Base-by-base conservation (phyloP, 1,139 yeast genomes). In the Saccharomyces pastorianus region DNA sequence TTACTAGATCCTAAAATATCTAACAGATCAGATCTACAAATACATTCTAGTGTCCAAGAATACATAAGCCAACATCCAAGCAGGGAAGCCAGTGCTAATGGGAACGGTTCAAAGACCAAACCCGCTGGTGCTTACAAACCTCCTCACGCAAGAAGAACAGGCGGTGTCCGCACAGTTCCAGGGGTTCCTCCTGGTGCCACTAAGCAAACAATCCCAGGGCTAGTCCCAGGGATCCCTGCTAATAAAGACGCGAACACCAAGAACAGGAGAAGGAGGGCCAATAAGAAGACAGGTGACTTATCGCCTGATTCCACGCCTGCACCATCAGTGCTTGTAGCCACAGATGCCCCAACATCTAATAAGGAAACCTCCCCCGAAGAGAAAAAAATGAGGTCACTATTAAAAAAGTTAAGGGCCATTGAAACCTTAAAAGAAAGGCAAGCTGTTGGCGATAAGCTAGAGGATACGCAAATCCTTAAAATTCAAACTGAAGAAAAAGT, bases 381-480 rank as follows among this genome's bases (percentile, higher is more conserved):
- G 64, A 93, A 91, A 77, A 90, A 90, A 73, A 85, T 89, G 61
- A 82, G 99, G 68, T 84, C 95, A 26, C 79, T 93, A 67, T 78
- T 91, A 71, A 93, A 93, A 76, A 95, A 95, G 73, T 79, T 93
- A 61, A 81, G 98, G 66, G 98, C 99, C 13, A 93, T 93, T 62
- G 96, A 91, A 70, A 84, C 83, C 52, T 80, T 95, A 65, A 91
- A 91, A 71, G 81, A 81, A 78, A 87, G 91, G 68, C 93, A 88
- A 72, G 88, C 88, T 20, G 76, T 76, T 51, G 96, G 95, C 51
- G 97, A 90, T 60, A 77, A 83, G 58, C 79, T 93, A 61, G 99
- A 93, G 73, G 96, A 86, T 66, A 93, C 98, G 32, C 99, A 93
- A 74, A 75, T 89, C 46, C 79, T 88, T 68, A 95, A 95, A 74